phyloP scores from a whole-genome alignment of 1,284 basidiomycete species.

The Mycena sp. region DNA sequence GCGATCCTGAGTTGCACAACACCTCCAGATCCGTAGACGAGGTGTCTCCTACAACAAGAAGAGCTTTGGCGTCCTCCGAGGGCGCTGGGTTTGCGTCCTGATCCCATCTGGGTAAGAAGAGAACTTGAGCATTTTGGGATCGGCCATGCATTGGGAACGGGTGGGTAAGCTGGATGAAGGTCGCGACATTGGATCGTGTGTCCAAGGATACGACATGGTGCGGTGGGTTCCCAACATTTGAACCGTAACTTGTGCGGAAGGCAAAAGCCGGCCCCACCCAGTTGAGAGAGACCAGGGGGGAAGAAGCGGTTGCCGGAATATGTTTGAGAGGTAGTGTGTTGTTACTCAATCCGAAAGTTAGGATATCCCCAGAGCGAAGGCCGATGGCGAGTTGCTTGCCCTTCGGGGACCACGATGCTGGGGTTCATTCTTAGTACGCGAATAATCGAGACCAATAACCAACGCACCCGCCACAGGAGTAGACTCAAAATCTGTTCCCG shows the following conservation, averaged over 20 bases:
- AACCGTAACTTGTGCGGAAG: slow-evolving; percentile 75
- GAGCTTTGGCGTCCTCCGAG: slow-evolving; percentile 45
- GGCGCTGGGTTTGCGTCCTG: slow-evolving; percentile 20
- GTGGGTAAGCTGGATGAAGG: slow-evolving; percentile 59
- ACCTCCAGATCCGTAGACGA: slow-evolving; percentile 82
- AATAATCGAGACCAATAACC: slow-evolving; percentile 23
- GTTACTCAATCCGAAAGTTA: slow-evolving; percentile 73
- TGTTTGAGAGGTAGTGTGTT: slow-evolving; percentile 64
- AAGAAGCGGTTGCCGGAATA: slow-evolving; percentile 65
- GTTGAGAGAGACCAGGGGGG: slow-evolving; percentile 62
- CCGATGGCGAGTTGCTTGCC: slow-evolving; percentile 88
- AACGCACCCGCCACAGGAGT: slow-evolving; percentile 66
- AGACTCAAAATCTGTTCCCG: slow-evolving; percentile 56
- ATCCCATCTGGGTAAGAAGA: slow-evolving; percentile 57
- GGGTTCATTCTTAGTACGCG: not conserved
- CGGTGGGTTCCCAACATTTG: slow-evolving; percentile 59
- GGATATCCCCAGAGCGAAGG: slow-evolving; percentile 73
- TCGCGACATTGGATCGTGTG: slow-evolving; percentile 61
- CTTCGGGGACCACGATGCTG: slow-evolving; percentile 87
- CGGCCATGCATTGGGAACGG: slow-evolving; percentile 64
- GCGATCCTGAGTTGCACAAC: slow-evolving; percentile 59
- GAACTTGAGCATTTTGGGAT: slow-evolving; percentile 62
- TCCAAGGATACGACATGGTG: slow-evolving; percentile 74
- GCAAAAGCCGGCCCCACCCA: slow-evolving; percentile 81
- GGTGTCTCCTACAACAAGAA: slow-evolving; percentile 78